These are phyloP conservation scores for Agaricus blazei DNA, from an alignment of 768 basidiomycete species.

Conservation along the genomic window DNA sequence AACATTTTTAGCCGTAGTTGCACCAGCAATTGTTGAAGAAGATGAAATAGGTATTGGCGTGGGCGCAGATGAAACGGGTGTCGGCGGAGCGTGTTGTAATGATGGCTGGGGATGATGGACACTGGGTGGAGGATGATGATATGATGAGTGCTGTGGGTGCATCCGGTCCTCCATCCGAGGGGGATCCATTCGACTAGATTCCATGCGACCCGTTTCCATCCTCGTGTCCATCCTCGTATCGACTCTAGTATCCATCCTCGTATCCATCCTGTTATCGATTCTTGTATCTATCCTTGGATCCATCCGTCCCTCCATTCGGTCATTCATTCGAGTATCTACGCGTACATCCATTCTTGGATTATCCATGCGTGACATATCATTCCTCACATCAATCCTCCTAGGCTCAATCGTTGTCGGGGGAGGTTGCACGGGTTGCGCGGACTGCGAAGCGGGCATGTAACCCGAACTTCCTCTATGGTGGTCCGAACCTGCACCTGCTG, in stretches of 20 bases:
- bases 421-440: background rate
- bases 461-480: conserved; percentile 7
- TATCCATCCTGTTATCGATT: background rate
- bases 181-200: conserved; percentile 1
- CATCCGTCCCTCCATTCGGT: background rate
- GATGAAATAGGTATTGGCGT: conserved; percentile 9
- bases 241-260: background rate
- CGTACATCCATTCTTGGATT: background rate
- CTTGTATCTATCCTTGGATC: conserved; percentile 1
- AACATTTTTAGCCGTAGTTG: conserved; percentile 6
- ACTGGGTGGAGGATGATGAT: conserved; percentile 1
- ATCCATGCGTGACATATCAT: conserved; percentile 1
- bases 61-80: conserved; percentile 8
- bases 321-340: background rate
- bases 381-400: conserved; percentile 5
- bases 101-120: conserved; percentile 3
- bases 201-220: background rate
- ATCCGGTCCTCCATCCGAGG: conserved; percentile 3
- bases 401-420: conserved; percentile 3
- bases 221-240: background rate
- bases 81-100: conserved; percentile 7
- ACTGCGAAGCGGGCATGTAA: conserved; percentile 4
- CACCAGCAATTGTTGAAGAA: conserved; percentile 10
- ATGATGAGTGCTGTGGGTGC: conserved; percentile 4
- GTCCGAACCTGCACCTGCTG: background rate